A percentile compares a stretch with the other conserved stretches of the same genome.
phyloP scores from a whole-genome alignment of 2,329 filamentous ascomycete genomes.

The Blumeriella jaapii region DNA sequence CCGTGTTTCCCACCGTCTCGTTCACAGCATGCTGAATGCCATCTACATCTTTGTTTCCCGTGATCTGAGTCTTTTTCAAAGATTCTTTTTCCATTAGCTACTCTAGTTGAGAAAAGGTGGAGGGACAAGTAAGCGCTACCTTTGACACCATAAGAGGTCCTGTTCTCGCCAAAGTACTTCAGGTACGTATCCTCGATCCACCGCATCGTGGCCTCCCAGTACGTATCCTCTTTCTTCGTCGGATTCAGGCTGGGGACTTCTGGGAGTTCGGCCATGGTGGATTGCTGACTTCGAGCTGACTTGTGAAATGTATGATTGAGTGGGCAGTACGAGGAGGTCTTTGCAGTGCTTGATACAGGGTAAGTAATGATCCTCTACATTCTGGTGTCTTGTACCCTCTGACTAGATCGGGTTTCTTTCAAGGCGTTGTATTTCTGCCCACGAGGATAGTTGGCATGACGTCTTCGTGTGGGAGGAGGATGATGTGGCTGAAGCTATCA shows the following conservation, averaged over 20 bases:
- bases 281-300: slow-evolving; percentile 9
- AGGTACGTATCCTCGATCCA: slow-evolving; percentile 26
- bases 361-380: too few species aligned
- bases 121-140: too few species aligned
- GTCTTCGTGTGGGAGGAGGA: too few species aligned
- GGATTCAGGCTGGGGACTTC: slow-evolving; percentile 3
- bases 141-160: slow-evolving; percentile 22
- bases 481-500: too few species aligned
- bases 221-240: slow-evolving; percentile 12
- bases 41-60: slow-evolving; percentile 22
- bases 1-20: slow-evolving; percentile 15
- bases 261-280: not conserved
- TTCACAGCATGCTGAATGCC: slow-evolving; percentile 17
- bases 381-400: too few species aligned
- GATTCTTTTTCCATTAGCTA: not conserved
- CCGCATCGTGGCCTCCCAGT: slow-evolving; percentile 16
- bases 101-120: too few species aligned
- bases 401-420: too few species aligned
- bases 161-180: slow-evolving; percentile 23
- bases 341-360: too few species aligned
- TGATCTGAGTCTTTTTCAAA: slow-evolving; percentile 18
- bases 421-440: too few species aligned
- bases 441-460: too few species aligned
- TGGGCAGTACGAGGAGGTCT: too few species aligned
- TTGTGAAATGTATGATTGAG: too few species aligned